Evolutionary conservation across 2,329 filamentous ascomycete genomes (phyloP), one percentile per base, ranked within the genome.

Genomic region (Colletotrichum sidae): DNA sequence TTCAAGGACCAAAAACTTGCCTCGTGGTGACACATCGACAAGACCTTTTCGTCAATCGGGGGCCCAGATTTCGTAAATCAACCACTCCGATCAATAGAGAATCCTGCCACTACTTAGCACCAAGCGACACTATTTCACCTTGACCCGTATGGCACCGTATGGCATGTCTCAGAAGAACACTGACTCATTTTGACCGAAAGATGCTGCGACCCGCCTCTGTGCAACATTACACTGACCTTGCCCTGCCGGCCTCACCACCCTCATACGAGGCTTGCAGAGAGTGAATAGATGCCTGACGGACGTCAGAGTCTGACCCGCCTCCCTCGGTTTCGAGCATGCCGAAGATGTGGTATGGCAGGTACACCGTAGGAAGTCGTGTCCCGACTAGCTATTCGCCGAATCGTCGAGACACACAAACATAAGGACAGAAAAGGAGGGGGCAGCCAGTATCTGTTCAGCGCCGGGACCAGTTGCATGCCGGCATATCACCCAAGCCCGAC

Each of bases 1-100:
- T 17, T 17, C 38, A 49, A n/a, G 35, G n/a, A 55, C 44, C 50
- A 39, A 37, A 61, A 56, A 52, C 12, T 37, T 60, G 25, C 25
- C 51, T 46, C 47, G 57, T 65, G 52, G 63, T 56, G 38, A 47
- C 53, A 63, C 51, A 8, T 49, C 52, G 38, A 46, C 46, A 37
- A 37, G 17, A 63, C 47, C n/a, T 52, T 53, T 44, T 37, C 35
- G 42, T 35, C 25, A 41, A 52, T 45, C 15, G 35, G 42, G 52
- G 12, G 15, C 13, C 41, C 38, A 17, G 42, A 47, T 59, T 52
- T 56, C 63, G 63, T 65, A 65, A 65, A 52, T n/a, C 49, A 57
- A 47, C 63, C 63, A 65, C 52, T 65, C 46, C 52, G 17, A 15
- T 55, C 5, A 13, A 12, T 11, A 38, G 17, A 10, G 13, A 13